Evolutionary conservation across 163 green algal genomes (phyloP).

Genomic region (Scenedesmus sp.): DNA sequence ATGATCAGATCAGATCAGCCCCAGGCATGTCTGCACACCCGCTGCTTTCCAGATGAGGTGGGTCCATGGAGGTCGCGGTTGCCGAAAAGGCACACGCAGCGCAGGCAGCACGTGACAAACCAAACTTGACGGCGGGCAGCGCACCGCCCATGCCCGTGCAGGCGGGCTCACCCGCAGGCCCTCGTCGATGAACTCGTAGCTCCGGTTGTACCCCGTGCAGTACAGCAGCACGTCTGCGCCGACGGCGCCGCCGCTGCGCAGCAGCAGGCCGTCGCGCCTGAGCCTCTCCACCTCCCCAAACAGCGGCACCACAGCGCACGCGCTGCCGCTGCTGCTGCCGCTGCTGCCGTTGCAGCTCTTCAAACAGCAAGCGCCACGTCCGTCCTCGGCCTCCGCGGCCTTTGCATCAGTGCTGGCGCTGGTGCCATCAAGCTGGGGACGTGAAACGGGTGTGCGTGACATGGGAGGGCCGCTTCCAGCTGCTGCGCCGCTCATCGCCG

Average conservation of each 20-base stretch:
- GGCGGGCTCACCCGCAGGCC: not conserved
- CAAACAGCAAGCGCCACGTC: not conserved
- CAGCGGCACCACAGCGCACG: not conserved
- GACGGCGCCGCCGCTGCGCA: conserved; percentile 44
- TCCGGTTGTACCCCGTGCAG: conserved; percentile 54
- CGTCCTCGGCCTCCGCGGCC: not conserved
- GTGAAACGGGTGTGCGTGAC: not conserved
- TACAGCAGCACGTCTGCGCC: conserved; percentile 52
- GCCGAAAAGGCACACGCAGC: no score
- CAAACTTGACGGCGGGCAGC: no score
- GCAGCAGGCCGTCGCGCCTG: conserved; percentile 36
- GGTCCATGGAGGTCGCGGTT: no score
- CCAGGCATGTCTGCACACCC: no score
- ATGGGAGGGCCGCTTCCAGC: no score
- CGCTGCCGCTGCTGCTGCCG: not conserved
- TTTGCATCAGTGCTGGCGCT: not conserved
- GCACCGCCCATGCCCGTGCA: no score
- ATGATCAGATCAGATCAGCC: no score
- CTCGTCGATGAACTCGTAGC: conserved; percentile 55
- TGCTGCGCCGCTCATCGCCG: not conserved
- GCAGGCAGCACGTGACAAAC: no score
- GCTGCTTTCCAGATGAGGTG: no score
- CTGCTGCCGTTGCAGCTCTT: conserved; percentile 11
- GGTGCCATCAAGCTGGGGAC: not conserved
- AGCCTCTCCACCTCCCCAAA: conserved; percentile 15